These are phyloP conservation scores for Penicillium verrucosum DNA, from an alignment of 2,329 filamentous ascomycete species.

Conservation along the genomic window DNA sequence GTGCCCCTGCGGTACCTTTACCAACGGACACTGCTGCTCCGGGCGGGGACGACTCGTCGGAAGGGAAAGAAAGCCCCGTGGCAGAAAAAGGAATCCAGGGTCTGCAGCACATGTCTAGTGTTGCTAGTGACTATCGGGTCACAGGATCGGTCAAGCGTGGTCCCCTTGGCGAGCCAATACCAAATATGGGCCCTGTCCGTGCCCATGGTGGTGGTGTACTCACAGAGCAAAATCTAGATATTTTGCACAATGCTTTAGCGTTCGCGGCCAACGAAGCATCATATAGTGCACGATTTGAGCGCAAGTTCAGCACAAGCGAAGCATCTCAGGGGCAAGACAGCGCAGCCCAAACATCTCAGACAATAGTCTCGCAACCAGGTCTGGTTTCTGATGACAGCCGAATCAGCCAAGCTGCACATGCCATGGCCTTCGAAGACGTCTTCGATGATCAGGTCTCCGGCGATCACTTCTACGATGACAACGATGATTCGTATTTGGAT, in stretches of 20 bases:
- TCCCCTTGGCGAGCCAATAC: slow-evolving; percentile 26
- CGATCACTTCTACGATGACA: slow-evolving; percentile 55
- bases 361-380: slow-evolving; percentile 42
- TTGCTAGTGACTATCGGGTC: slow-evolving; percentile 33
- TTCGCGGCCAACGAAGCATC: slow-evolving; percentile 75
- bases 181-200: slow-evolving; percentile 36
- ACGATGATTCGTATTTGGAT: slow-evolving; percentile 70
- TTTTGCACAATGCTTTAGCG: slow-evolving; percentile 80
- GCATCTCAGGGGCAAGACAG: slow-evolving; percentile 37
- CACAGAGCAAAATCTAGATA: slow-evolving; percentile 59
- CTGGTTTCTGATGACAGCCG: slow-evolving; percentile 51
- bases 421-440: slow-evolving; percentile 38
- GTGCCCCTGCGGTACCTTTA: slow-evolving; percentile 11
- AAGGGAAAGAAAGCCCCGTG: slow-evolving; percentile 15
- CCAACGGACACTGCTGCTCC: slow-evolving; percentile 4
- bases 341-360: slow-evolving; percentile 34
- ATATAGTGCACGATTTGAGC: slow-evolving; percentile 69
- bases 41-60: slow-evolving; percentile 1
- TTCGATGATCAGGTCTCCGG: slow-evolving; percentile 49
- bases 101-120: slow-evolving; percentile 35
- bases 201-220: slow-evolving; percentile 38
- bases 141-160: slow-evolving; percentile 21
- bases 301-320: slow-evolving; percentile 53
- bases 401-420: slow-evolving; percentile 46
- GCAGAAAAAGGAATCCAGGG: slow-evolving; percentile 15